Conservation (phyloP, 768 basidiomycete species). For the Trametes cingulata region DNA sequence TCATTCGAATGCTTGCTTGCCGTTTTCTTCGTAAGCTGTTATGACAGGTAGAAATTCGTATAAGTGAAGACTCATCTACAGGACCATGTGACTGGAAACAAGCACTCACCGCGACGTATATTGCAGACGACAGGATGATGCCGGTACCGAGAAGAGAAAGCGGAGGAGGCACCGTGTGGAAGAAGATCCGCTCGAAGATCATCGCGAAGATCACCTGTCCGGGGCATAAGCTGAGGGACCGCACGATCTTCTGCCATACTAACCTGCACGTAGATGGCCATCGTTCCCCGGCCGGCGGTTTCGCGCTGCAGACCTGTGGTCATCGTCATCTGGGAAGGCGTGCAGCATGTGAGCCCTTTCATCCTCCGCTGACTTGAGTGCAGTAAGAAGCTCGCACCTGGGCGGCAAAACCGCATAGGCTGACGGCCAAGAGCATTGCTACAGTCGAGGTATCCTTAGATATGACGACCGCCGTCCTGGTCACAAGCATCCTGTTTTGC, state of each 20-base stretch:
- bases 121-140: conserved; percentile 63
- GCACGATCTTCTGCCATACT: too few relatives aligned
- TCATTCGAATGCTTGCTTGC: too few relatives aligned
- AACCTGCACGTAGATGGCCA: conserved; percentile 61
- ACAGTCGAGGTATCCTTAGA: conserved; percentile 47
- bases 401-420: conserved; percentile 51
- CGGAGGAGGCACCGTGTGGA: conserved; percentile 56
- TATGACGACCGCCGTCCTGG: conserved; percentile 43
- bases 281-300: conserved; percentile 60
- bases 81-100: background rate
- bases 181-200: conserved; percentile 63
- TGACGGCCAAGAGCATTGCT: conserved; percentile 47
- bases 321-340: conserved; percentile 45
- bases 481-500: conserved; percentile 42
- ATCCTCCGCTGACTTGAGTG: background rate
- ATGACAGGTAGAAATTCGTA: too few relatives aligned
- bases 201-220: conserved; percentile 63
- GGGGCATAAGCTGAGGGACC: background rate
- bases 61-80: too few relatives aligned
- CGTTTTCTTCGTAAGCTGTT: too few relatives aligned
- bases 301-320: conserved; percentile 66
- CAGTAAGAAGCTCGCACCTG: conserved; percentile 33
- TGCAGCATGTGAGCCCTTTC: background rate
- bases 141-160: conserved; percentile 62
- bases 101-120: conserved; percentile 64